Evolutionary conservation across 1,284 basidiomycete genomes (phyloP), one percentile per base, ranked within the genome.

Genomic region (Malassezia caprae): DNA sequence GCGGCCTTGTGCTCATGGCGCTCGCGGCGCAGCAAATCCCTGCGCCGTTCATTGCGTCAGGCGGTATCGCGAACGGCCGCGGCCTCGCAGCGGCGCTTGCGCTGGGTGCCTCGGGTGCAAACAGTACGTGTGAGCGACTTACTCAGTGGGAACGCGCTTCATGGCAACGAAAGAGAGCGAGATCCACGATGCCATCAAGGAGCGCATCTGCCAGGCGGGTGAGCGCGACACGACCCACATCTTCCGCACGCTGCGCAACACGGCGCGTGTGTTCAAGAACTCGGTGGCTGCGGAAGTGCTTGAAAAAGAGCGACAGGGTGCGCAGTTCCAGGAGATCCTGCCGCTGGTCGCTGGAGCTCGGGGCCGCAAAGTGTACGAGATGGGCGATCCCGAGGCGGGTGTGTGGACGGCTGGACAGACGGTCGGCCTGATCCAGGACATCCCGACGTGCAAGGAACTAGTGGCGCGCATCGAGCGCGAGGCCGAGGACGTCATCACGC

Each of bases 181-280:
- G 17, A 90, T 93, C 59, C 89, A 94, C 76, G 81, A 86, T 62
- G 87, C 83, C 63, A 87, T 96, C 80, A 96, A 96, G 76, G 79
- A 89, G 50, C 85, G 82, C 73, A 93, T 96, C 49, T 85, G 96
- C 47, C 78, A 81, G 10, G 83, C 88, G 6, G 83, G 80, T 6
- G 90, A 96, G 76, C 80, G 80, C 53, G 86, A 93, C 57, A 81
- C 80, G 30, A 76, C 85, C 7, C 91, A 94, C 77, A 91, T 94
- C 67, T 90, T 96, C 80, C 83, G 90, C 19, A 69, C 75, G 3
- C 50, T 93, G 46, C 80, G 81, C 67, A 93, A 93, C 75, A 91
- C 89, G 1, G 84, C 88, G 5, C 82, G 90, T 31, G 89, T 94
- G 2, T 91, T 80, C 80, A 89, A 88, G 42, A 90, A 90, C 78